phyloP scores from a whole-genome alignment of 306 rosid genomes.

The Fragaria iinumae region DNA sequence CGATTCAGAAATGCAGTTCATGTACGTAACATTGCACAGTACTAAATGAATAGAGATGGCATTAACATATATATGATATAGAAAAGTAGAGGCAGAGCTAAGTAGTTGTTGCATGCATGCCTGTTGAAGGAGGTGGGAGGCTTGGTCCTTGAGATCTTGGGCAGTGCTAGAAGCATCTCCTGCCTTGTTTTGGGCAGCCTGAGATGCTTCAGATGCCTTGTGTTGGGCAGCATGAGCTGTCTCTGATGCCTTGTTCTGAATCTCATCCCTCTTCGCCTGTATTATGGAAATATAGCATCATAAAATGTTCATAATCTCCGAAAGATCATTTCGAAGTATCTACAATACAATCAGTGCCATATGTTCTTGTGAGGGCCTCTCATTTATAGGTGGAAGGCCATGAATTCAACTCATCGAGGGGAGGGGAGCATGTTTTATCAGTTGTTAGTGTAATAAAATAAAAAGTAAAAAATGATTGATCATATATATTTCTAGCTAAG shows the following conservation, averaged over 20 bases:
- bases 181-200: slow-evolving; percentile 24
- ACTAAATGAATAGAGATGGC: background rate
- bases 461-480: too few species aligned
- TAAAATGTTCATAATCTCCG: background rate
- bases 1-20: background rate
- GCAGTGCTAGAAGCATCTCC: slow-evolving; percentile 22
- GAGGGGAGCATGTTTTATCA: too few species aligned
- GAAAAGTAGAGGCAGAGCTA: background rate
- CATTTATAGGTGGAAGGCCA: background rate
- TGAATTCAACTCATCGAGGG: background rate
- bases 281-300: background rate
- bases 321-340: background rate
- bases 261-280: slow-evolving; percentile 37
- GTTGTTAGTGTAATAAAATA: too few species aligned
- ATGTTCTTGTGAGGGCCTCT: background rate
- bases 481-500: background rate
- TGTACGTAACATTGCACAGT: background rate
- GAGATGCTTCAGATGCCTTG: slow-evolving; percentile 10
- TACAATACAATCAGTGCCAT: background rate
- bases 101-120: slow-evolving; percentile 28
- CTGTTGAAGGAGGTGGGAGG: slow-evolving; percentile 52
- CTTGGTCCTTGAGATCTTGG: slow-evolving; percentile 37
- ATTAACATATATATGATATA: background rate
- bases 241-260: slow-evolving; percentile 15
- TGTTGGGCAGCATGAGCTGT: slow-evolving; percentile 13